phyloP scores from a whole-genome alignment of 257 asterid species.

The Coffea canephora region DNA sequence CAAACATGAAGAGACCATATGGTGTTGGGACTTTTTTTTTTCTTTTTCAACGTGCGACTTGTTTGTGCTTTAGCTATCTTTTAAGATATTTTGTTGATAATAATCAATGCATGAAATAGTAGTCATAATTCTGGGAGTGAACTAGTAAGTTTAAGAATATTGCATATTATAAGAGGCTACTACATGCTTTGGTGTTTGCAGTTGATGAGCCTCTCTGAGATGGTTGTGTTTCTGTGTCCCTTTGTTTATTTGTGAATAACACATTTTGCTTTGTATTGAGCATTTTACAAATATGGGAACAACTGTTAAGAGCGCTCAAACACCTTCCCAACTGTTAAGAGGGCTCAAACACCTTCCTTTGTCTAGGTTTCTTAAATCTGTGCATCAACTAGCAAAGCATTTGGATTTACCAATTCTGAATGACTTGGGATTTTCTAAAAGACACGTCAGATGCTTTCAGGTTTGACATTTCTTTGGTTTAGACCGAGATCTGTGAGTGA shows the following conservation, averaged over 20 bases:
- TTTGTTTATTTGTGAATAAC: background rate
- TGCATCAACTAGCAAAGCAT: slow-evolving; percentile 29
- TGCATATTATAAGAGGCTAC: background rate
- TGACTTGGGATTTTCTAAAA: slow-evolving; percentile 64
- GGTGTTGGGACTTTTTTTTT: background rate
- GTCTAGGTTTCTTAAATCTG: slow-evolving; percentile 40
- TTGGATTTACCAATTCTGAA: slow-evolving; percentile 52
- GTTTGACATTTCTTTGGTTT: slow-evolving; percentile 21
- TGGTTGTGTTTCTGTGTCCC: background rate
- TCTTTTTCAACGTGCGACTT: background rate
- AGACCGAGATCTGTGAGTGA: background rate
- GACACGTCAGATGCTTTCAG: slow-evolving; percentile 60
- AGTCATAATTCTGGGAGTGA: background rate
- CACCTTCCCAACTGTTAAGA: no score
- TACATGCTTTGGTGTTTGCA: background rate
- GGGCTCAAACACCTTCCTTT: no score
- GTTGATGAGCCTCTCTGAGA: background rate
- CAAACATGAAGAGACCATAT: background rate
- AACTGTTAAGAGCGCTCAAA: background rate
- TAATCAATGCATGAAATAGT: background rate
- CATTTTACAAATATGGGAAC: background rate
- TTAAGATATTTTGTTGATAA: no score
- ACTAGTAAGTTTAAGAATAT: background rate
- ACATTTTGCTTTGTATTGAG: background rate
- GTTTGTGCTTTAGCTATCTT: background rate